Base-by-base conservation (phyloP, 495 filamentous ascomycete species). In the Aspergillus conjunctus region DNA sequence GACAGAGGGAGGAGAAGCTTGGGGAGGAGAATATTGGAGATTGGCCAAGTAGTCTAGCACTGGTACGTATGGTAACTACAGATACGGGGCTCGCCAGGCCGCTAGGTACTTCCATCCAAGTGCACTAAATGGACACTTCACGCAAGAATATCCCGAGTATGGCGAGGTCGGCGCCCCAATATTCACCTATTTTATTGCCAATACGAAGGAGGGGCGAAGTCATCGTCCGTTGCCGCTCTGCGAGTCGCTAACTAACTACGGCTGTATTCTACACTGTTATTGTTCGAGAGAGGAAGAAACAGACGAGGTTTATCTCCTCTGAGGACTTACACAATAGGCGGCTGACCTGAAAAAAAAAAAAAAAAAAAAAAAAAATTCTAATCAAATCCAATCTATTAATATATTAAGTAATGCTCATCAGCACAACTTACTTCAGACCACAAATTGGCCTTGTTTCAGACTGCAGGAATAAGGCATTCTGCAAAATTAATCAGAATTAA, bases 31-130 rank as follows among this genome's bases (percentile, higher is more conserved):
- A 26, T 26, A 30, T 49, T 48, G 21, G 34, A 43, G 31, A 41
- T 41, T 41, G 32, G 48, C 32, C 18, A 49, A 51, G 56, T 34
- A 50, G 20, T 57, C 55, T 30, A 44, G 44, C 39, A 49, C 43
- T 15, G 31, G 51, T 30, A n/a, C 17, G 26, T 30, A n/a, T 30
- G n/a, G n/a, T 44, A 12, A n/a, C n/a, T 44, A 55, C 53, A 30
- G 20, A 54, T 54, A 43, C 33, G 49, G 48, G 12, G 14, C 21
- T 15, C 7, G 8, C 8, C 14, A 21, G 5, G 30, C 20, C 30
- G 49, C 44, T 51, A 51, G 26, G 49, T 51, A 51, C 14, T 41
- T 41, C 15, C 26, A 43, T 43, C 12, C 15, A 48, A 17, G 44
- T 48, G 21, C 10, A 48, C 44, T 48, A 18, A 18, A 17, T 7